Percentiles rank a stretch among this genome's conserved stretches.
Evolutionary conservation across 2,329 filamentous ascomycete species (phyloP).

Genomic region (Fusarium acutatum): DNA sequence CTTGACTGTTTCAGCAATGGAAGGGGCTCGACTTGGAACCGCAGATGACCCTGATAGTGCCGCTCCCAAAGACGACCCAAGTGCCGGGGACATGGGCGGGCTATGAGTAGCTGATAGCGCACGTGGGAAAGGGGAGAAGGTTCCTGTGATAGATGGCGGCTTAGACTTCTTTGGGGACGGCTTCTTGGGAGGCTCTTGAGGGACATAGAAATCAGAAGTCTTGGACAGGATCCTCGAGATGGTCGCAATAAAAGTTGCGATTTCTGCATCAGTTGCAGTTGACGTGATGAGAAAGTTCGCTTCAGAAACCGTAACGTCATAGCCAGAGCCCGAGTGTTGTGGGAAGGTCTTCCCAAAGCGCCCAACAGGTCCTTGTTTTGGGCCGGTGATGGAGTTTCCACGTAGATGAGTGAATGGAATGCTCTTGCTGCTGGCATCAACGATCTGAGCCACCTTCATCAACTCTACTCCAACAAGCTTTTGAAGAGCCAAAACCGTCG

Average conservation of each 20-base stretch:
- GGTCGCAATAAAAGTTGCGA: constrained; percentile 61
- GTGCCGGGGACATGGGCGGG: constrained; percentile 31
- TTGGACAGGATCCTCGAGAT: constrained; percentile 56
- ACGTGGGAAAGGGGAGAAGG: constrained; percentile 44
- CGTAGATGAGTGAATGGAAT: constrained; percentile 52
- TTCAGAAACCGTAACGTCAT: constrained; percentile 54
- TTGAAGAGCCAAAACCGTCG: constrained; percentile 66
- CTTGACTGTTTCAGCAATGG: constrained; percentile 45
- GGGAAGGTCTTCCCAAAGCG: constrained; percentile 31
- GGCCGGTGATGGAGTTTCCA: constrained; percentile 43
- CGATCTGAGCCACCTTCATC: constrained; percentile 67
- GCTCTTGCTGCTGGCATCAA: constrained; percentile 54
- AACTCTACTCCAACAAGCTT: constrained; percentile 63
- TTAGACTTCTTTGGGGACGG: constrained; percentile 31
- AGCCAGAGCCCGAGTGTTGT: constrained; percentile 39
- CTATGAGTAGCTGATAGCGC: constrained; percentile 33
- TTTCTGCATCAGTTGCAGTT: constrained; percentile 62
- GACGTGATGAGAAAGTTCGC: constrained; percentile 67
- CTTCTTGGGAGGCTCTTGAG: constrained; percentile 46
- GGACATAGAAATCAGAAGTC: constrained; percentile 53
- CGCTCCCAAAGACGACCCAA: constrained; percentile 13
- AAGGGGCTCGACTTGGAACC: constrained; percentile 42
- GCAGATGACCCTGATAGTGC: constrained; percentile 11
- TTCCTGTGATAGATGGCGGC: constrained; percentile 43
- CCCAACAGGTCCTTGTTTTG: constrained; percentile 34